Percentiles rank a stretch among this genome's conserved stretches.
These are phyloP conservation scores for Globisporangium irregulare DNA, from an alignment of 352 stramenopile species.

Conservation along the genomic window DNA sequence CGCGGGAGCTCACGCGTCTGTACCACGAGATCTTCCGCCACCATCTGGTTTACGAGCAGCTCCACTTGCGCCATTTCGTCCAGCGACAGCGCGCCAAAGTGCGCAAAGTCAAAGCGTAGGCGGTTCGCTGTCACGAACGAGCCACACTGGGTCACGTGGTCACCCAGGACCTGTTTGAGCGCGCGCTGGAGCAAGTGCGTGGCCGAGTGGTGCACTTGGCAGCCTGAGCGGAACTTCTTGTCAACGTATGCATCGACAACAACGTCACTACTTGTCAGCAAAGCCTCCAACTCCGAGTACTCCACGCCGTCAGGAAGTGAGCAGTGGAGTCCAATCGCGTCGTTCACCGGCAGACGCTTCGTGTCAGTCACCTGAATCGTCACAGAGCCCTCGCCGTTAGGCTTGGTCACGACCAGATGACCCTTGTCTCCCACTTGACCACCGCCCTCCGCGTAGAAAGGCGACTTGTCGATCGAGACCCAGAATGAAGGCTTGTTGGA, in stretches of 20 bases:
- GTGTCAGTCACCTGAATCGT: slow-evolving; percentile 39
- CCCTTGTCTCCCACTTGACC: slow-evolving; percentile 74
- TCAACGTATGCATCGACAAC: slow-evolving; percentile 48
- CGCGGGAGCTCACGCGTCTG: slow-evolving; percentile 41
- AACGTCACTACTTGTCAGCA: slow-evolving; percentile 10
- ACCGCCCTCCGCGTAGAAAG: slow-evolving; percentile 77
- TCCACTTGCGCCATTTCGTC: slow-evolving; percentile 65
- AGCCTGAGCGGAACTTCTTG: slow-evolving; percentile 41
- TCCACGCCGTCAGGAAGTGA: slow-evolving; percentile 25
- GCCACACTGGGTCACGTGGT: slow-evolving; percentile 71
- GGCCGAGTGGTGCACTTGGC: slow-evolving; percentile 68
- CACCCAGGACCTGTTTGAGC: slow-evolving; percentile 61
- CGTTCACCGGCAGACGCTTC: slow-evolving; percentile 32
- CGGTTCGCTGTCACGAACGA: slow-evolving; percentile 60
- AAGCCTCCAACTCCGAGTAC: slow-evolving; percentile 27
- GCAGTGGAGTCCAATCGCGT: slow-evolving; percentile 49
- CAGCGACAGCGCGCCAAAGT: slow-evolving; percentile 63
- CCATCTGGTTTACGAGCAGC: slow-evolving; percentile 54
- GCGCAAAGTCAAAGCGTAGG: slow-evolving; percentile 81
- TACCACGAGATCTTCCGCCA: slow-evolving; percentile 34
- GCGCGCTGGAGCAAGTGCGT: slow-evolving; percentile 76
- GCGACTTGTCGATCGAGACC: slow-evolving; percentile 53
- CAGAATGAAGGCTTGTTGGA: slow-evolving; percentile 21
- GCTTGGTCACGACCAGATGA: slow-evolving; percentile 24
- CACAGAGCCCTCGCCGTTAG: slow-evolving; percentile 6